A percentile compares a stretch with the other conserved stretches of the same genome.
These are phyloP conservation scores for Petunia axillaris DNA, from an alignment of 257 asterid species.

Conservation along the genomic window DNA sequence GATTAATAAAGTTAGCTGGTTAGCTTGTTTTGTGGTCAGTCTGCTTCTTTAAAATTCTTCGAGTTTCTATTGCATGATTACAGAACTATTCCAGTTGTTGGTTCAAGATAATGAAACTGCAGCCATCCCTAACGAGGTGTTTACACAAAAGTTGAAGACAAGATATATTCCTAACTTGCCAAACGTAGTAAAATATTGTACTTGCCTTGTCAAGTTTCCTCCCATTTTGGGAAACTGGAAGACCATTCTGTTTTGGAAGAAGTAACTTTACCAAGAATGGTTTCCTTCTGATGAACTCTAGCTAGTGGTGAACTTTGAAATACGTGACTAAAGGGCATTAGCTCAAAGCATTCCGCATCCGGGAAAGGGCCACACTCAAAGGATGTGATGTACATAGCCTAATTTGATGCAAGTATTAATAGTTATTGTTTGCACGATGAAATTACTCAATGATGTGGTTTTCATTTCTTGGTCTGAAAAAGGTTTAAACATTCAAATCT, in stretches of 20 bases:
- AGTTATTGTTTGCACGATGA: neutral
- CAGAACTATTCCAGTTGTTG: neutral
- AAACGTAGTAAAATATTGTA: neutral
- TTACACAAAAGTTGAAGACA: neutral
- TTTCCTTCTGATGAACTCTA: neutral
- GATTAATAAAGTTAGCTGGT: too few relatives aligned
- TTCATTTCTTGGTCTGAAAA: neutral
- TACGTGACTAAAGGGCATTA: neutral
- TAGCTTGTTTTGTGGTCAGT: too few relatives aligned
- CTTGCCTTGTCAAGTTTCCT: constrained; percentile 22
- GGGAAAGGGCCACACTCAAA: too few relatives aligned
- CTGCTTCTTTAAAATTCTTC: too few relatives aligned
- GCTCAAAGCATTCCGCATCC: too few relatives aligned
- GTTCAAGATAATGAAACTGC: neutral
- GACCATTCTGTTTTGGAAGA: neutral
- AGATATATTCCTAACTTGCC: constrained; percentile 33
- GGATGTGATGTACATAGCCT: neutral
- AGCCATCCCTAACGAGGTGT: neutral
- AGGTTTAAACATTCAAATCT: constrained; percentile 14
- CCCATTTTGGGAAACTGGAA: constrained; percentile 22
- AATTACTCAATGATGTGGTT: neutral
- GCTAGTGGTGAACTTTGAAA: neutral
- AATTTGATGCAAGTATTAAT: too few relatives aligned
- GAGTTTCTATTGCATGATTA: too few relatives aligned
- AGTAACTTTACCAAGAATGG: neutral